A percentile compares a stretch with the other conserved stretches of the same genome.
Conservation (phyloP, 129 eudicot species). For the carrot (Daucus carota) region DH1_v3.0 NC_030388.2:21899501-21900000, state of each 20-base stretch:
- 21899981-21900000: background rate
- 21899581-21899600: no score
- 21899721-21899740: background rate
- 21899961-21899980: background rate
- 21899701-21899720: background rate
- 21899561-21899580: no score
- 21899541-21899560: no score
- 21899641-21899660: background rate
- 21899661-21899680: background rate
- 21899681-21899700: background rate
- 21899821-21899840: conserved; percentile 1
- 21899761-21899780: background rate
- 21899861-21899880: background rate
- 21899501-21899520: no score
- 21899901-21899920: background rate
- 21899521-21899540: no score
- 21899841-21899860: background rate
- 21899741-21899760: background rate
- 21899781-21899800: conserved; percentile 5
- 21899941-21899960: background rate
- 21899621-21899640: background rate
- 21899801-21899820: background rate
- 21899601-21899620: background rate
- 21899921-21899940: background rate
- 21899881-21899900: background rate